phyloP scores from a whole-genome alignment of 2,329 filamentous ascomycete species.

The Trichoderma hamatum region DNA sequence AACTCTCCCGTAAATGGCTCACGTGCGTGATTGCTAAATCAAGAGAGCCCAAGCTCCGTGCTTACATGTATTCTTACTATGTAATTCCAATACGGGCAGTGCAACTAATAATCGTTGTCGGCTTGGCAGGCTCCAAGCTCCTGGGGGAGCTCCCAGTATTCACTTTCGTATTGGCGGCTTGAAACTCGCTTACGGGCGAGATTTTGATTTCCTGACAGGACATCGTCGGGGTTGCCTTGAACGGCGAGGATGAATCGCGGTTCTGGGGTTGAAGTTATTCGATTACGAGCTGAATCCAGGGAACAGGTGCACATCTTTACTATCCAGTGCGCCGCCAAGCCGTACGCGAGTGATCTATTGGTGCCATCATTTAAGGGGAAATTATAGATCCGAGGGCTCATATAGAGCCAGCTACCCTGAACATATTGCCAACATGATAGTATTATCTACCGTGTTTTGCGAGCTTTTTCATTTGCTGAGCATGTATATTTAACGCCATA shows the following conservation, averaged over 20 bases:
- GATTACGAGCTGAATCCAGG: not conserved
- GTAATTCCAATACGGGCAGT: not conserved
- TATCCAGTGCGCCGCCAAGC: not conserved
- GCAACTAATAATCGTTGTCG: not conserved
- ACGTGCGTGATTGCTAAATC: not conserved
- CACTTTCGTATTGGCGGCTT: not conserved
- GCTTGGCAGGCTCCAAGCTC: not conserved
- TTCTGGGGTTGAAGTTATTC: not conserved
- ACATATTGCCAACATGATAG: not conserved
- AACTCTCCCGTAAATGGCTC: not conserved
- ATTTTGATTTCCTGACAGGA: not conserved
- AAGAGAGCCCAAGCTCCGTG: not conserved
- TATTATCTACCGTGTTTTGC: not conserved
- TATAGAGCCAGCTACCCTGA: not conserved
- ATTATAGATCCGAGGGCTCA: not conserved
- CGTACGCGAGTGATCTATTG: not conserved
- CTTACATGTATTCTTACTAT: not conserved
- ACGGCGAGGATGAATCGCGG: not conserved
- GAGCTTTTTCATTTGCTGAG: not conserved
- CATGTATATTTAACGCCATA: not conserved
- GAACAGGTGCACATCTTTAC: not conserved
- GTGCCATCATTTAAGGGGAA: not conserved
- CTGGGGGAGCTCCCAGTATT: not conserved
- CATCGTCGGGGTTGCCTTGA: not conserved
- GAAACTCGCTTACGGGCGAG: conserved; percentile 9